phyloP scores from a whole-genome alignment of 2,329 filamentous ascomycete species.

The Cercospora berteroae region DNA sequence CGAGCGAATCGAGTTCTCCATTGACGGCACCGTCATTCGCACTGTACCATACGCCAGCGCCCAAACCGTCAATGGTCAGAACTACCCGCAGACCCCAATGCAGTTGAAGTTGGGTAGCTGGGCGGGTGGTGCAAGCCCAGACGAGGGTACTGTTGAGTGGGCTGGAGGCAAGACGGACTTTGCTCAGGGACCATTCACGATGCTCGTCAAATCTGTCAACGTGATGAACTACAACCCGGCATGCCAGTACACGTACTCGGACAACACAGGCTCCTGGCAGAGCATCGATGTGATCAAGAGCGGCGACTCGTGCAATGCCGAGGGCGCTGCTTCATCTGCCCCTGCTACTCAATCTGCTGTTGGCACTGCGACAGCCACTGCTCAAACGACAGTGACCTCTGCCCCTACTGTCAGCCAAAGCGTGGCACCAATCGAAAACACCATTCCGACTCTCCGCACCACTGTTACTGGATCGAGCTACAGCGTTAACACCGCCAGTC shows the following conservation, averaged over 20 bases:
- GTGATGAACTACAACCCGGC: conserved; percentile 55
- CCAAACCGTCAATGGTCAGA: conserved; percentile 58
- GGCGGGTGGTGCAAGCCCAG: conserved; percentile 49
- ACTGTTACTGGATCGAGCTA: conserved; percentile 30
- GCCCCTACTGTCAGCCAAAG: conserved; percentile 34
- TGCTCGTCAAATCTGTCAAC: conserved; percentile 52
- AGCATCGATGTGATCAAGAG: conserved; percentile 47
- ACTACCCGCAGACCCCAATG: conserved; percentile 80
- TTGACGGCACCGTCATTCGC: conserved; percentile 66
- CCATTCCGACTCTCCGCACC: conserved; percentile 22
- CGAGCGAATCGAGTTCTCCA: conserved; percentile 64
- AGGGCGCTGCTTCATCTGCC: conserved; percentile 26
- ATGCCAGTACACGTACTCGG: conserved; percentile 51
- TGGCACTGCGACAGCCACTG: conserved; percentile 12
- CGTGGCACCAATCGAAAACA: conserved; percentile 27
- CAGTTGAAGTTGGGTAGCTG: conserved; percentile 56
- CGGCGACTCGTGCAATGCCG: conserved; percentile 36
- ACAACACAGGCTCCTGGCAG: conserved; percentile 48
- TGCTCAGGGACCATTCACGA: conserved; percentile 49
- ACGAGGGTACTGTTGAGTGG: conserved; percentile 64
- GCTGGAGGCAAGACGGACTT: conserved; percentile 59
- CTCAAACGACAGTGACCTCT: conserved; percentile 24
- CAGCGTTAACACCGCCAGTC: conserved; percentile 30
- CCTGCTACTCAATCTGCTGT: conserved; percentile 12
- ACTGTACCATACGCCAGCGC: conserved; percentile 65